A percentile compares a stretch with the other conserved stretches of the same genome.
Evolutionary conservation across 345 rosid genomes (phyloP).

Genomic region (Abelmoschus esculentus): DNA sequence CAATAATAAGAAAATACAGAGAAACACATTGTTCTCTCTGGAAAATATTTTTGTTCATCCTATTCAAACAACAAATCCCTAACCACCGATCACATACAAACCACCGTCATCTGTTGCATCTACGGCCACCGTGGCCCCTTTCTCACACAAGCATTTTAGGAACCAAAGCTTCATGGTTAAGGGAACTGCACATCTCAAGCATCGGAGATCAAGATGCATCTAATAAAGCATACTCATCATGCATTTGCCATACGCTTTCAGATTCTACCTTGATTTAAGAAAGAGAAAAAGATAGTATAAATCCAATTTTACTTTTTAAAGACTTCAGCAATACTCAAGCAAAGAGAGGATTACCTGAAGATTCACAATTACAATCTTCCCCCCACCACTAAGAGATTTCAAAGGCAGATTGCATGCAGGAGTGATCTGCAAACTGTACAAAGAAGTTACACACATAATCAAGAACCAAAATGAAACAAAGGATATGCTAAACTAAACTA

Average conservation of each 20-base stretch:
- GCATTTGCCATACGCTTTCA: background rate
- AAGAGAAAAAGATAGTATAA: background rate
- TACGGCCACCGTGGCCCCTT: too few relatives aligned
- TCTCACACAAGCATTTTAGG: background rate
- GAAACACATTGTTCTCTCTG: too few relatives aligned
- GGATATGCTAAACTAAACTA: background rate
- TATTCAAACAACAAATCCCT: too few relatives aligned
- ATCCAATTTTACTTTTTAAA: background rate
- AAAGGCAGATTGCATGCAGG: conserved; percentile 99
- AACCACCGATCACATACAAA: too few relatives aligned
- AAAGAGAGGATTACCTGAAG: conserved; percentile 59
- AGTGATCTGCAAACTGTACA: conserved; percentile 94
- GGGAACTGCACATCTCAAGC: background rate
- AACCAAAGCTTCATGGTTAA: background rate
- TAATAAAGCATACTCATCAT: background rate
- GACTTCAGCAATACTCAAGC: background rate
- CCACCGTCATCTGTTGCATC: too few relatives aligned
- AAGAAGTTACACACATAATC: conserved; percentile 13
- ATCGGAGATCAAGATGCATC: background rate
- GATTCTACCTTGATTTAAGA: background rate
- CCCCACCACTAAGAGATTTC: conserved; percentile 81
- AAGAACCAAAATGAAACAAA: conserved; percentile 2
- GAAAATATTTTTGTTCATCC: too few relatives aligned
- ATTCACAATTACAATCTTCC: conserved; percentile 87
- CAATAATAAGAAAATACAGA: too few relatives aligned